Base-by-base conservation (phyloP, 176 grass and related monocot genomes). In the Oryza rufipogon region DNA sequence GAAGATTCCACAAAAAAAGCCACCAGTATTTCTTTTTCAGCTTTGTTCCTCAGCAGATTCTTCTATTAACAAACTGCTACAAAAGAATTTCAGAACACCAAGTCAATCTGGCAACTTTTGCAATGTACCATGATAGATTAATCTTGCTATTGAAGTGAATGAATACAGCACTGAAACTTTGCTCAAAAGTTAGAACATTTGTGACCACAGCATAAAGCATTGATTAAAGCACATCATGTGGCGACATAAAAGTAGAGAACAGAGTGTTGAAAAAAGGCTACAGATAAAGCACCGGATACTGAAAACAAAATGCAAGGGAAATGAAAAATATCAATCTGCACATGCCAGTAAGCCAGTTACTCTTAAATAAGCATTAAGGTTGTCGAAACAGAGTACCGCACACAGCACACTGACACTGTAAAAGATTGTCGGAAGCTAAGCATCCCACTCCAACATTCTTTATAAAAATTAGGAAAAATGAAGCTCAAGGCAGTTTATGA, bases 31-130 rank as follows among this genome's bases (percentile, higher is more conserved):
- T 58, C 71, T 81, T 81, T 82, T 82, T 61, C 11, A 61, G 33
- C 75, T 77, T 77, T 63, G 33, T 63, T 63, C 75, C 54, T 82
- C 79, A 48, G 72, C 28, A 66, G 63, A 77, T 77, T 83, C 80
- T 83, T 77, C 86, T 83, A 61, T 72, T 66, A 83, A 66, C 44
- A 77, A 77, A 77, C 49, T 64, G 79, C 26, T 76, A 87, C 72
- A 87, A 87, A 81, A 76, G 39, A 68, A 82, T 76, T 76, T 81
- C 26, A n/a, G 39, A 77, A 77, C 9, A 46, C 17, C 4, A 82
- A 64, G 65, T 76, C 64, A 64, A 87, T 70, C 39, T 77, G 39
- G 64, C 48, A 82, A 49, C 20, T 36, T 38, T 81, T 87, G 3
- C 66, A 60, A 44, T 70, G 82, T 11, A 77, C 14, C 68, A 58